These are phyloP conservation scores for Sungouiozyma ichnusensis DNA, from an alignment of 805 yeast genomes.

Conservation along the genomic window DNA sequence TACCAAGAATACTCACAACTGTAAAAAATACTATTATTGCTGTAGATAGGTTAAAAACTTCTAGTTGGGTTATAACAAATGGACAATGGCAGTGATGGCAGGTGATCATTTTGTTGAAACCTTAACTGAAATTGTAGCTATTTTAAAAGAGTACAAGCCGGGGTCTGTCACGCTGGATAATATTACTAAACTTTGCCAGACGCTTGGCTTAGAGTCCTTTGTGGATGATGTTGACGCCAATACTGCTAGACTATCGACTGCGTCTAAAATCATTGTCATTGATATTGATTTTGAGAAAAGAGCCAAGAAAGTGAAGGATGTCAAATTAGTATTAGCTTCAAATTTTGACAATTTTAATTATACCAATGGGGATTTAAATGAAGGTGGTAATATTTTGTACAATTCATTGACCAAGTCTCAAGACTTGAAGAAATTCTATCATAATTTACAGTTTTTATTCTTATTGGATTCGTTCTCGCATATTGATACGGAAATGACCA, in stretches of 20 bases:
- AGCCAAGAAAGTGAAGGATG: slow-evolving; percentile 23
- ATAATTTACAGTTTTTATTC: slow-evolving; percentile 24
- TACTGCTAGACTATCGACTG: slow-evolving; percentile 26
- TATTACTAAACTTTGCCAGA: slow-evolving; percentile 27
- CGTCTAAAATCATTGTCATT: slow-evolving; percentile 29
- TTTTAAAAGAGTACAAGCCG: slow-evolving; percentile 26
- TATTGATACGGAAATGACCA: slow-evolving; percentile 17
- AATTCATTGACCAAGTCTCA: slow-evolving; percentile 22
- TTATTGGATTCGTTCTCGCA: slow-evolving; percentile 25
- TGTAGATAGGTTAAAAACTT: too few relatives aligned
- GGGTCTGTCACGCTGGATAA: slow-evolving; percentile 25
- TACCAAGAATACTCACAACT: too few relatives aligned
- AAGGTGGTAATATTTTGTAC: slow-evolving; percentile 19
- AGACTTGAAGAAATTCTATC: slow-evolving; percentile 24
- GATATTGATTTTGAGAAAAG: slow-evolving; percentile 27
- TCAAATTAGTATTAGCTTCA: slow-evolving; percentile 29
- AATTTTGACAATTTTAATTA: slow-evolving; percentile 30
- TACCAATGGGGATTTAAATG: slow-evolving; percentile 8
- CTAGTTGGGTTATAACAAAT: too few relatives aligned
- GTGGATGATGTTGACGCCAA: slow-evolving; percentile 22
- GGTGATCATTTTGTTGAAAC: slow-evolving; percentile 20
- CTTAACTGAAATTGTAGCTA: slow-evolving; percentile 21
- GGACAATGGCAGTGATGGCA: slow-evolving; percentile 9
- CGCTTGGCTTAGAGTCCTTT: slow-evolving; percentile 27
- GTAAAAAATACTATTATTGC: too few relatives aligned